A percentile compares a stretch with the other conserved stretches of the same genome.
These are phyloP conservation scores for Hyphochytrium catenoides DNA, from an alignment of 352 stramenopile species.

Conservation along the genomic window DNA sequence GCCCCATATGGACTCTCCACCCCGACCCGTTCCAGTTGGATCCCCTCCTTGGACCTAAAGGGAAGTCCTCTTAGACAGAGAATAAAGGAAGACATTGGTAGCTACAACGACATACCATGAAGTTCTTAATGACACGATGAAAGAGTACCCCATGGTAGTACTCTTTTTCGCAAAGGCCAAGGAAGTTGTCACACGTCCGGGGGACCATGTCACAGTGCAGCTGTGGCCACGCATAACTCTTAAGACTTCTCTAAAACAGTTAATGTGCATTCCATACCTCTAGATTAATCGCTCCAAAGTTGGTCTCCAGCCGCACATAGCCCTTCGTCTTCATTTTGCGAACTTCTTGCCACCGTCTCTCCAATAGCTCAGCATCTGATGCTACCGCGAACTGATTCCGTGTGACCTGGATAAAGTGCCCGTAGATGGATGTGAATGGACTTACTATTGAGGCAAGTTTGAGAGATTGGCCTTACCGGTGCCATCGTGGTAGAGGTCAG, in stretches of 20 bases:
- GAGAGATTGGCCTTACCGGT: too few species aligned
- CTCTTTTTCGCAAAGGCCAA: constrained; percentile 67
- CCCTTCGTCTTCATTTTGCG: constrained; percentile 83
- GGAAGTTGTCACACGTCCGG: constrained; percentile 87
- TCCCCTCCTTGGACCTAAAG: constrained; percentile 54
- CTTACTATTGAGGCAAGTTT: too few species aligned
- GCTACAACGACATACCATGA: constrained; percentile 50
- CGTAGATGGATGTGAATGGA: constrained; percentile 1
- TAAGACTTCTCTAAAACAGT: neutral
- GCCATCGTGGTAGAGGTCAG: constrained; percentile 80
- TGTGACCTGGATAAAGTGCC: constrained; percentile 9
- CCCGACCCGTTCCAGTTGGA: constrained; percentile 79
- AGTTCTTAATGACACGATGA: constrained; percentile 86
- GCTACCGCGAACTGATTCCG: constrained; percentile 21
- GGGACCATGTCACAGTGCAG: constrained; percentile 90
- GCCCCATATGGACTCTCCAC: constrained; percentile 79
- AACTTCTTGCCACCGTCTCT: constrained; percentile 58
- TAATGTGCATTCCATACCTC: too few species aligned
- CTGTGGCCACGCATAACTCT: constrained; percentile 13
- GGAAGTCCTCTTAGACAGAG: neutral
- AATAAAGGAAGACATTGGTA: neutral
- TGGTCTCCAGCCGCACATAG: constrained; percentile 85
- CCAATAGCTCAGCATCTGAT: constrained; percentile 26
- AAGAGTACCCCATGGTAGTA: constrained; percentile 87
- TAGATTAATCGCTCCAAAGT: constrained; percentile 76